phyloP scores from a whole-genome alignment of 257 asterid species.

The Lavandula angustifolia region DNA sequence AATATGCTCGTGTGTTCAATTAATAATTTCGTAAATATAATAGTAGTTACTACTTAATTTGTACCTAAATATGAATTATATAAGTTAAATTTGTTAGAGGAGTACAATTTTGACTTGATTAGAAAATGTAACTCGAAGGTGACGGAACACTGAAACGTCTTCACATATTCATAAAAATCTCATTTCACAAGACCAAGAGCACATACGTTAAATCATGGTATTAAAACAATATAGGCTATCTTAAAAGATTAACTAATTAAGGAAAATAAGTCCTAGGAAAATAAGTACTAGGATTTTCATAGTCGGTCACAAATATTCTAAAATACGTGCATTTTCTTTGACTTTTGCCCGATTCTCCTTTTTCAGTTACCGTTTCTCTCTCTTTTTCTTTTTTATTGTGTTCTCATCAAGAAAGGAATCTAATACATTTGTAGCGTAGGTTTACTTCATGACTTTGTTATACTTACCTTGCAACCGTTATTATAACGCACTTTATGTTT shows the following conservation, averaged over 20 bases:
- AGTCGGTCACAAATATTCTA: slow-evolving; percentile 30
- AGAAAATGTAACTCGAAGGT: no score
- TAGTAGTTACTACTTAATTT: background rate
- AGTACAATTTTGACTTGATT: background rate
- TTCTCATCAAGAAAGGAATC: slow-evolving; percentile 35
- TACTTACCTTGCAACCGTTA: no score
- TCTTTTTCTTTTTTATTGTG: background rate
- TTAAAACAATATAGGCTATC: slow-evolving; percentile 2
- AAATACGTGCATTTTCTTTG: slow-evolving; percentile 19
- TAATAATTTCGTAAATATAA: background rate
- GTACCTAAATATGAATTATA: no score
- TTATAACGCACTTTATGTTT: no score
- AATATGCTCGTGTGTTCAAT: background rate
- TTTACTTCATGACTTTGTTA: background rate
- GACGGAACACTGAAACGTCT: background rate
- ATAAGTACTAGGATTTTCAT: slow-evolving; percentile 33
- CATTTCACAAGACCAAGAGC: background rate
- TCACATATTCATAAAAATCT: background rate
- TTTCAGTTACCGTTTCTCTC: background rate
- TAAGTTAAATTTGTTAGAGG: background rate
- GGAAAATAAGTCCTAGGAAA: slow-evolving; percentile 25
- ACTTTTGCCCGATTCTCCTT: slow-evolving; percentile 28
- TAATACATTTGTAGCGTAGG: background rate
- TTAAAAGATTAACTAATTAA: slow-evolving; percentile 13
- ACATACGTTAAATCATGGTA: background rate